Conservation (phyloP, 257 asterid species). For the Nicotiana tabacum region DNA sequence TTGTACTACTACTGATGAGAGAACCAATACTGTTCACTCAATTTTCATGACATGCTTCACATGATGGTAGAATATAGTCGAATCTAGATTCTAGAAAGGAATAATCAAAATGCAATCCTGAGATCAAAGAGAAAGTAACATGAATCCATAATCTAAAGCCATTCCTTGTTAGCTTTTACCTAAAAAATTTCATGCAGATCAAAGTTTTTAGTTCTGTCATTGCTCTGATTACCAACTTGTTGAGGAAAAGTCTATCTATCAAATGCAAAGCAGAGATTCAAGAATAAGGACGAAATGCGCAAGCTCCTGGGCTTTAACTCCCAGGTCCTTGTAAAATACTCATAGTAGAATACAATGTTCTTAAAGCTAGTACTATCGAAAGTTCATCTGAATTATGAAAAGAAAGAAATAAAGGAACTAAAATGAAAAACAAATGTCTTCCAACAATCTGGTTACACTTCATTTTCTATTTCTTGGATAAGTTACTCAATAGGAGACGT, state of each 20-base stretch:
- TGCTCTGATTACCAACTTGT: not conserved
- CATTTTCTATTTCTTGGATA: not conserved
- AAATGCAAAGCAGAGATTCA: constrained; percentile 18
- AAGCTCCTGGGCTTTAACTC: not conserved
- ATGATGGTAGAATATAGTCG: not conserved
- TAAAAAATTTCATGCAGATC: not conserved
- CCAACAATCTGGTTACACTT: too few relatives aligned
- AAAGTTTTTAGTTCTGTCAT: not conserved
- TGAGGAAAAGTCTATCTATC: constrained; percentile 11
- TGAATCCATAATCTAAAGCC: not conserved
- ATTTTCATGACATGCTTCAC: not conserved
- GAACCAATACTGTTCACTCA: not conserved
- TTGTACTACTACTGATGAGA: not conserved
- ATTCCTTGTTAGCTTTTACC: not conserved
- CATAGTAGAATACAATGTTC: not conserved
- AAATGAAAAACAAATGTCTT: too few relatives aligned
- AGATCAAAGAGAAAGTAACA: not conserved
- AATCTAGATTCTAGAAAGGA: not conserved
- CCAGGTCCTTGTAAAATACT: not conserved
- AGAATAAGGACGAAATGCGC: constrained; percentile 1
- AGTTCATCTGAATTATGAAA: not conserved
- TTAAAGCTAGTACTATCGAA: not conserved
- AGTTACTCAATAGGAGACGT: not conserved
- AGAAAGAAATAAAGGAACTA: too few relatives aligned
- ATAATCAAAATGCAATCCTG: not conserved